These are phyloP conservation scores for Solanum chmielewskii DNA, from an alignment of 257 asterid genomes.

Conservation along the genomic window DNA sequence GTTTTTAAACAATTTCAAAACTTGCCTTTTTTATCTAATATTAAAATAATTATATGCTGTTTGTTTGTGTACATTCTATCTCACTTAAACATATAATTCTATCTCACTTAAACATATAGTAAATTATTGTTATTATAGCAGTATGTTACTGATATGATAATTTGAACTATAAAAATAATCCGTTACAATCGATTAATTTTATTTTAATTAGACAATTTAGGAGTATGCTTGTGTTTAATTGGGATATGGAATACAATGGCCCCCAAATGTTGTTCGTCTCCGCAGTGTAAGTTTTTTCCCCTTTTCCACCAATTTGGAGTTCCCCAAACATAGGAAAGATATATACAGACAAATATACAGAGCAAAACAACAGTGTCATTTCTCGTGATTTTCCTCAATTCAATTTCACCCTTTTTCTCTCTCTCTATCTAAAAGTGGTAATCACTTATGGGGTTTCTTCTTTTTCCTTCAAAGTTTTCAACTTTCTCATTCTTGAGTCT, in stretches of 20 bases:
- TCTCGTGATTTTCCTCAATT: slow-evolving; percentile 15
- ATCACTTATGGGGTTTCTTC: neutral
- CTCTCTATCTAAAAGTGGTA: neutral
- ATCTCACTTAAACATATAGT: too few species aligned
- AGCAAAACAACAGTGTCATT: neutral
- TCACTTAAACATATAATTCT: too few species aligned
- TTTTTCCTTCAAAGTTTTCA: slow-evolving; percentile 1
- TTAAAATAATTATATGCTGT: neutral
- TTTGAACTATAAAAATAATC: neutral
- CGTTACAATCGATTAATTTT: neutral
- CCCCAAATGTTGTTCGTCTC: neutral
- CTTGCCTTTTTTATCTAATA: neutral
- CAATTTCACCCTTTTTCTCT: slow-evolving; percentile 1
- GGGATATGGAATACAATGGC: neutral
- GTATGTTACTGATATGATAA: neutral
- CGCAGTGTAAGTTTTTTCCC: neutral
- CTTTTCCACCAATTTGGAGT: neutral
- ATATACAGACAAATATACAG: neutral
- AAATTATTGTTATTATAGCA: too few species aligned
- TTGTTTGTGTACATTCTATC: too few species aligned
- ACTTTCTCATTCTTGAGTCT: slow-evolving; percentile 1
- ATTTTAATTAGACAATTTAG: neutral
- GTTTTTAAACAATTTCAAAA: neutral
- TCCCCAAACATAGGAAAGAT: neutral
- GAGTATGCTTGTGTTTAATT: neutral